These are phyloP conservation scores for Quercus bicolor DNA, from an alignment of 306 rosid species.

Conservation along the genomic window DNA sequence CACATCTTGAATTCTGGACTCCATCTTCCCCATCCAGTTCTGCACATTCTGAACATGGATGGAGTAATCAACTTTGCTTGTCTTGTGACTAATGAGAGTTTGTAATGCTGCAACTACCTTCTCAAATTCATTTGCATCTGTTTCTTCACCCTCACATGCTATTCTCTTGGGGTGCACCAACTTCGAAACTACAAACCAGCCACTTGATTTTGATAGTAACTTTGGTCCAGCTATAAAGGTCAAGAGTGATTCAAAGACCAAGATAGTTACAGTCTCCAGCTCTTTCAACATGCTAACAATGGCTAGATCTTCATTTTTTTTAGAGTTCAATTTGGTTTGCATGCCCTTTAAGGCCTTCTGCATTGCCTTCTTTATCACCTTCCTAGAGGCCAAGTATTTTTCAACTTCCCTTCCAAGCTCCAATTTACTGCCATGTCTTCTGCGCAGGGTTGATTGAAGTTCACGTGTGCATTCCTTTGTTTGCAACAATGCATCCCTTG, in stretches of 20 bases:
- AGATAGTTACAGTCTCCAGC: slow-evolving; percentile 26
- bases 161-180: slow-evolving; percentile 24
- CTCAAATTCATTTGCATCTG: slow-evolving; percentile 37
- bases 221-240: slow-evolving; percentile 26
- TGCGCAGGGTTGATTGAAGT: slow-evolving; percentile 45
- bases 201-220: slow-evolving; percentile 16
- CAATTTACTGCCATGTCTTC: slow-evolving; percentile 46
- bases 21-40: slow-evolving; percentile 36
- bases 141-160: slow-evolving; percentile 19
- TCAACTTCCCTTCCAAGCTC: slow-evolving; percentile 34
- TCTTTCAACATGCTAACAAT: slow-evolving; percentile 31
- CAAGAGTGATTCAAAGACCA: slow-evolving; percentile 31
- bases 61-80: slow-evolving; percentile 21
- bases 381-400: slow-evolving; percentile 49
- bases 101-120: slow-evolving; percentile 48
- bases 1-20: slow-evolving; percentile 39
- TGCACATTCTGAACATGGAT: slow-evolving; percentile 20
- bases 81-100: slow-evolving; percentile 31
- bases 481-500: slow-evolving; percentile 40
- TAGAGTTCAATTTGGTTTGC: slow-evolving; percentile 27
- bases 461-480: slow-evolving; percentile 50
- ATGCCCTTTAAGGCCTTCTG: slow-evolving; percentile 22
- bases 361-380: slow-evolving; percentile 41
- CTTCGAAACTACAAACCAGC: slow-evolving; percentile 47
- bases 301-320: slow-evolving; percentile 23